Evolutionary conservation across 257 asterid species (phyloP).

Genomic region (Solanum medicagineum): DNA sequence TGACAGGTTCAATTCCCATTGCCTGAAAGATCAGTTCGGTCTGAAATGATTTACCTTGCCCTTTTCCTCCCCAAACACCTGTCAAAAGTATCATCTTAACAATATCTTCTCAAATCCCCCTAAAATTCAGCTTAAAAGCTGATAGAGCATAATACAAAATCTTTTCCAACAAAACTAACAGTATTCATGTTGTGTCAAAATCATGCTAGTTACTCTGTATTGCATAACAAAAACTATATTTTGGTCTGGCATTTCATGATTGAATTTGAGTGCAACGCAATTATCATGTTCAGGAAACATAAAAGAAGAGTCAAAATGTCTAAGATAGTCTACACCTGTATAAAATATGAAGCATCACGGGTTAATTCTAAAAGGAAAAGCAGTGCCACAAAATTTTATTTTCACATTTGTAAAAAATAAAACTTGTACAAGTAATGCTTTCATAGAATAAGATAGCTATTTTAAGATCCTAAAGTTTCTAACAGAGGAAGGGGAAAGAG

Average conservation of each 20-base stretch:
- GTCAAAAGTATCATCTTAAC: constrained; percentile 3
- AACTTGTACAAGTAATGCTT: background rate
- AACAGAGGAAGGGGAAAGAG: background rate
- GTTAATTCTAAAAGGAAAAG: background rate
- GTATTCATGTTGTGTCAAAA: background rate
- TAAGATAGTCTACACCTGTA: background rate
- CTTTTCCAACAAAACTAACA: background rate
- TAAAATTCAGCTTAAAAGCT: background rate
- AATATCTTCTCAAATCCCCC: background rate
- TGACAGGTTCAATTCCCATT: constrained; percentile 79
- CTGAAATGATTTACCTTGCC: constrained; percentile 93
- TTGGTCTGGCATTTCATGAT: background rate
- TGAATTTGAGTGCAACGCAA: background rate
- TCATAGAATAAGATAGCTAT: background rate
- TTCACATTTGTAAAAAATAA: background rate
- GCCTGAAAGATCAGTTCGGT: constrained; percentile 87
- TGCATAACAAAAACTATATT: background rate
- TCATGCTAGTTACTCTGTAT: background rate
- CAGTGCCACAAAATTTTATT: background rate
- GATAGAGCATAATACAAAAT: background rate
- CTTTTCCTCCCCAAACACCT: constrained; percentile 98
- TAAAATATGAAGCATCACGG: background rate
- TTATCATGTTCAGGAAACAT: background rate
- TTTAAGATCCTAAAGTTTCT: background rate
- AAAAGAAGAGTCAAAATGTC: background rate